Evolutionary conservation across 1,139 yeast species (phyloP).

Genomic region (Neolecta irregularis): DNA sequence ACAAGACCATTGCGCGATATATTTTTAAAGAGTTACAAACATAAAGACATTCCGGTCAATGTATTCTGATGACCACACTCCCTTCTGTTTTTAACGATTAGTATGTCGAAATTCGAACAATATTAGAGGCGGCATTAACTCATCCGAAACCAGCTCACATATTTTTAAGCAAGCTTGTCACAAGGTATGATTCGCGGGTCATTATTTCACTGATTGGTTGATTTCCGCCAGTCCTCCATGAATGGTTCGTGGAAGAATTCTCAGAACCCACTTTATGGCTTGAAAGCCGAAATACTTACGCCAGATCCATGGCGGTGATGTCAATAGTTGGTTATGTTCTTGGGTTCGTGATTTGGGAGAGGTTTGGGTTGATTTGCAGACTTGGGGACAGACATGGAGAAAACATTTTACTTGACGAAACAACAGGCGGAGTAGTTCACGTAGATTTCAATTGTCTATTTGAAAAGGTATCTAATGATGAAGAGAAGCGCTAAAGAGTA

Average conservation of each 20-base stretch:
- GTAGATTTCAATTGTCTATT: conserved; percentile 95
- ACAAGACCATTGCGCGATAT: conserved; percentile 68
- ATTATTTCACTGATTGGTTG: conserved; percentile 5
- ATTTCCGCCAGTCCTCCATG: conserved; percentile 63
- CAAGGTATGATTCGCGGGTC: conserved; percentile 12
- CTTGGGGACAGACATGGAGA: conserved; percentile 95
- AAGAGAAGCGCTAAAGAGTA: conserved; percentile 2
- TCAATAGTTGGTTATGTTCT: conserved; percentile 83
- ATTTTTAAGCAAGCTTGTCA: conserved; percentile 15
- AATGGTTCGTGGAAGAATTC: conserved; percentile 78
- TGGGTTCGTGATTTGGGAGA: conserved; percentile 22
- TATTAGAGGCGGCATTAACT: conserved; percentile 11
- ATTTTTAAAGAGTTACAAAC: conserved; percentile 31
- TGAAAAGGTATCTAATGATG: conserved; percentile 34
- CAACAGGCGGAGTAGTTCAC: conserved; percentile 68
- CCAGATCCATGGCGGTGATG: conserved; percentile 86
- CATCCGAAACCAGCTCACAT: conserved; percentile 11
- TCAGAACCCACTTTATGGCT: conserved; percentile 89
- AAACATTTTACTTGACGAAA: conserved; percentile 60
- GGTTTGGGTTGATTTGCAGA: conserved; percentile 32
- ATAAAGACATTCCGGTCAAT: conserved; percentile 21
- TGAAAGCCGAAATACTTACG: conserved; percentile 54
- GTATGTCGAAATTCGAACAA: conserved; percentile 14
- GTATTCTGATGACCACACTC: conserved; percentile 4
- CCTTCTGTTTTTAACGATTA: conserved; percentile 1